Percentiles rank a stretch among this genome's conserved stretches.
Evolutionary conservation across 139 green algal genomes (phyloP).

Genomic region (Tetradesmus lagerheimii): DNA sequence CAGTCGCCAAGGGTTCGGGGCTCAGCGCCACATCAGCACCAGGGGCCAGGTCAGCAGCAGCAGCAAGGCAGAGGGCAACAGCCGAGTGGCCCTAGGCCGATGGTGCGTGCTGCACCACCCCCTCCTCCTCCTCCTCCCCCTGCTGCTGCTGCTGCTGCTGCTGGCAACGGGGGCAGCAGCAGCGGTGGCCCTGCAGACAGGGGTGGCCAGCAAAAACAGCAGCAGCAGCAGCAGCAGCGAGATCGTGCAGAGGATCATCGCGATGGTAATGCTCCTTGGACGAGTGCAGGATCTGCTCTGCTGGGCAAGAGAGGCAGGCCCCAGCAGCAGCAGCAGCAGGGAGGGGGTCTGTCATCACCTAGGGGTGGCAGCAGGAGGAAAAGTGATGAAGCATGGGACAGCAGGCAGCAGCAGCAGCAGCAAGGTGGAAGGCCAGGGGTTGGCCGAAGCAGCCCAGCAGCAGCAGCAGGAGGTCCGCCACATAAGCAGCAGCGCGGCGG

Average conservation of each 20-base stretch:
- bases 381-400: neutral
- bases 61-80: neutral
- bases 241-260: neutral
- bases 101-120: neutral
- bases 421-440: neutral
- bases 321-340: conserved; percentile 13
- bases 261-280: neutral
- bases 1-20: neutral
- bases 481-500: neutral
- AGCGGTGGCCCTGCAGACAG: neutral
- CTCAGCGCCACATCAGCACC: neutral
- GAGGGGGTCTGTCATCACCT: neutral
- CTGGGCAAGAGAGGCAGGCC: neutral
- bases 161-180: neutral
- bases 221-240: neutral
- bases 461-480: neutral
- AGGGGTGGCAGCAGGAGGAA: conserved; percentile 2
- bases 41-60: conserved; percentile 2
- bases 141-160: neutral
- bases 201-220: neutral
- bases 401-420: conserved; percentile 11
- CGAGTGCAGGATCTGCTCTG: neutral
- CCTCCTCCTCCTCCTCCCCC: neutral
- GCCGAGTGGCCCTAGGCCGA: neutral
- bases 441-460: neutral